Conservation (phyloP, 192 early-diverging fungal genomes). For the Oehlia diaphana region DNA sequence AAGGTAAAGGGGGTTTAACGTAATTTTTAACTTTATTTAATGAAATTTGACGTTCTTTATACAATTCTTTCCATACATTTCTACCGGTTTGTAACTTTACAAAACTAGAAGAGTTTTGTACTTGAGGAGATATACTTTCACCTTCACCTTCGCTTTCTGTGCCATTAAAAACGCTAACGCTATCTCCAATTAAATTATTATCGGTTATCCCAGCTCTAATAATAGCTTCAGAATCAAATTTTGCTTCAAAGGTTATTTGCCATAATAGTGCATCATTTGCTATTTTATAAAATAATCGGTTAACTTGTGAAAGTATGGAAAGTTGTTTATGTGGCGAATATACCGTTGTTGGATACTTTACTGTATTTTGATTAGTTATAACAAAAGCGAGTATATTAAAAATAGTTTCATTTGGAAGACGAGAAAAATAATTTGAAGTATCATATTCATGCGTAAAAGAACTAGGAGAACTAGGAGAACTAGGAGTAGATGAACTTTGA, state of each 20-base stretch:
- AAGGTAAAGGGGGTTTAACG: not conserved
- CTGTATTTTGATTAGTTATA: not conserved
- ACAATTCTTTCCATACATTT: not conserved
- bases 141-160: not conserved
- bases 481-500: not conserved
- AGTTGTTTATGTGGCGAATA: not conserved
- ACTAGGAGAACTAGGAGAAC: not conserved
- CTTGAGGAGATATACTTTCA: not conserved
- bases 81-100: not conserved
- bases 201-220: not conserved
- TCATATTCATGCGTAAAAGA: not conserved
- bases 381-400: not conserved
- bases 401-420: not conserved
- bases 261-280: not conserved
- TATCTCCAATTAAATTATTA: not conserved
- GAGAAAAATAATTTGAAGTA: not conserved
- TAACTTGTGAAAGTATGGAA: not conserved
- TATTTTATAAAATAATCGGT: not conserved
- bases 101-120: not conserved
- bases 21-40: not conserved
- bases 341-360: not conserved
- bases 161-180: not conserved
- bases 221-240: not conserved
- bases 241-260: not conserved
- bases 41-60: not conserved